phyloP scores from a whole-genome alignment of 2,329 filamentous ascomycete species.

The Talaromyces sp. region DNA sequence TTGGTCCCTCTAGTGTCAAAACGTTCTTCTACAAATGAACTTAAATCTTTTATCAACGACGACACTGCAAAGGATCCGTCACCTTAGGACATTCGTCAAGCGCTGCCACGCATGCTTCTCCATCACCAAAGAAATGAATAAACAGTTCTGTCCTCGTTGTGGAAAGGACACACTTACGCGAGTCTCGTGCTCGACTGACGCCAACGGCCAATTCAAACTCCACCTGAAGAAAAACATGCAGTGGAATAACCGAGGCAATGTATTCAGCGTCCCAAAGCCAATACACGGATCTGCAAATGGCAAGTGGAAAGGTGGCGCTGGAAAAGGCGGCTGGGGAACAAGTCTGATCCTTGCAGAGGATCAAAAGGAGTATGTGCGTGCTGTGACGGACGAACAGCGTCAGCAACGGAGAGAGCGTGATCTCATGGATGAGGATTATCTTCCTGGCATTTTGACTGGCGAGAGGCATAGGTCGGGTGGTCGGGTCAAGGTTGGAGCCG shows the following conservation, averaged over 20 bases:
- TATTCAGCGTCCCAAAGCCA: conserved; percentile 89
- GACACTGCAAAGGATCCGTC: conserved; percentile 70
- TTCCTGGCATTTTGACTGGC: conserved; percentile 79
- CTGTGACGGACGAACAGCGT: conserved; percentile 59
- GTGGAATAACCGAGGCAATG: conserved; percentile 89
- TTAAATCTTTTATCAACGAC: conserved; percentile 75
- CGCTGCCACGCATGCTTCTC: conserved; percentile 93
- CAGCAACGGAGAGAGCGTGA: conserved; percentile 61
- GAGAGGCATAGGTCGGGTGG: conserved; percentile 61
- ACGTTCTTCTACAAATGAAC: conserved; percentile 91
- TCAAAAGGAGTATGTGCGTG: conserved; percentile 81
- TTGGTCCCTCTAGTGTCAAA: conserved; percentile 56
- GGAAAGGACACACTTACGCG: conserved; percentile 82
- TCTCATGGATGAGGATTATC: conserved; percentile 90
- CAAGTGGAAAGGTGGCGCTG: conserved; percentile 63
- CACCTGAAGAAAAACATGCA: conserved; percentile 94
- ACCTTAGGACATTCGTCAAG: conserved; percentile 81
- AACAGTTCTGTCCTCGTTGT: conserved; percentile 90
- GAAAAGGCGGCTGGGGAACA: conserved; percentile 80
- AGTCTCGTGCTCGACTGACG: conserved; percentile 77
- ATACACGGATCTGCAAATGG: conserved; percentile 74
- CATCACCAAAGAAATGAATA: conserved; percentile 73
- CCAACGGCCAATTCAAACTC: conserved; percentile 72
- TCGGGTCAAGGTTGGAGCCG: conserved; percentile 75
- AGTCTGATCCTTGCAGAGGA: conserved; percentile 85